Conservation (phyloP, 2,329 filamentous ascomycete genomes). For the Tolypocladium sp. region DNA sequence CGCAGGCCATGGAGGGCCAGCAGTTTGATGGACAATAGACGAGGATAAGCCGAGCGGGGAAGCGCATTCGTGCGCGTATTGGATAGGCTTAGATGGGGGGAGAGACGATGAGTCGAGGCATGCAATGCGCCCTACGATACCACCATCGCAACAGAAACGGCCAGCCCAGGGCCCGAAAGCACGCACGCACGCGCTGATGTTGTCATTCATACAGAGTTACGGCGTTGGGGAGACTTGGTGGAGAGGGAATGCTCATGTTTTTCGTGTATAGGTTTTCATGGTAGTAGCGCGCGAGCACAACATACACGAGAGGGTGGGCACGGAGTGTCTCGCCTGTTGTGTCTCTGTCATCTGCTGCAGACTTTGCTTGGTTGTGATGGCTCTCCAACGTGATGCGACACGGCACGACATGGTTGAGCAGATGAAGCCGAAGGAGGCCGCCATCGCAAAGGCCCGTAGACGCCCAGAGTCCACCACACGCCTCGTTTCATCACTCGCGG, state of each 20-base stretch:
- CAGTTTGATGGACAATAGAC: conserved; percentile 26
- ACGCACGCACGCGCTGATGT: background rate
- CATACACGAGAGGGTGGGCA: background rate
- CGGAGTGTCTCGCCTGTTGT: background rate
- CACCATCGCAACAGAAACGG: background rate
- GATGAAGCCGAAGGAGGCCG: background rate
- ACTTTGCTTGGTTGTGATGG: background rate
- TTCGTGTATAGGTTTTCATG: background rate
- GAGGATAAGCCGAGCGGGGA: background rate
- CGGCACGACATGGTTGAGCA: background rate
- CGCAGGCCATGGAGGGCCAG: conserved; percentile 27
- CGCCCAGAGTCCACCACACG: background rate
- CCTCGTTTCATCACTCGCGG: background rate
- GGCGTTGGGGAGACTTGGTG: conserved; percentile 20
- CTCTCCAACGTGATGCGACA: background rate
- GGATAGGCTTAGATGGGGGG: conserved; percentile 4
- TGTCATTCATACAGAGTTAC: conserved; percentile 6
- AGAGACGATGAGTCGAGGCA: background rate
- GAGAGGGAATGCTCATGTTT: conserved; percentile 4
- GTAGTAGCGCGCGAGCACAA: background rate
- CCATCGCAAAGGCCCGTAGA: background rate
- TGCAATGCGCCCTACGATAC: conserved; percentile 2
- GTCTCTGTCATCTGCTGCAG: background rate
- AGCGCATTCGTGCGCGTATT: background rate
- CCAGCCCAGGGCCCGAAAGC: background rate